A percentile compares a stretch with the other conserved stretches of the same genome.
Conservation (phyloP, 2,329 filamentous ascomycete genomes). For the Dothistroma septosporum region DNA sequence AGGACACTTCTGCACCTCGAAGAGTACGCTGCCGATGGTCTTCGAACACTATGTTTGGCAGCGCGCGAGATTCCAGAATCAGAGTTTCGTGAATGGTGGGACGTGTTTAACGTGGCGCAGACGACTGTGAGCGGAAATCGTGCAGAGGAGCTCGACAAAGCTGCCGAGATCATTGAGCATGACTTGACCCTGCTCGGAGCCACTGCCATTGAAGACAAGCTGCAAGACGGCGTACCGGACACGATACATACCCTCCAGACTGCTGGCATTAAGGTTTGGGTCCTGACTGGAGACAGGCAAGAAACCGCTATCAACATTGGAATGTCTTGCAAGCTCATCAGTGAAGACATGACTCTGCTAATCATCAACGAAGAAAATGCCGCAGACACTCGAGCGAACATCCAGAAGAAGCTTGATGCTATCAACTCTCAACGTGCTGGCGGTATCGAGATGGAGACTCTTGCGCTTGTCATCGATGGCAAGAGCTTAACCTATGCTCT, state of each 20-base stretch:
- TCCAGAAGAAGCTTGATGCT: constrained; percentile 89
- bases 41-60: constrained; percentile 89
- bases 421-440: constrained; percentile 77
- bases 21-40: constrained; percentile 93
- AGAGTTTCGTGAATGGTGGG: constrained; percentile 82
- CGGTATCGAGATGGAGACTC: constrained; percentile 73
- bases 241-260: constrained; percentile 96
- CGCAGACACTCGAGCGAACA: constrained; percentile 74
- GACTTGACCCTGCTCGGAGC: constrained; percentile 88
- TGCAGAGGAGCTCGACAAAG: constrained; percentile 93
- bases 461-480: constrained; percentile 92
- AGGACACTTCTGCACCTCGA: constrained; percentile 92
- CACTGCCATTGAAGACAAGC: constrained; percentile 92
- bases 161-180: constrained; percentile 89
- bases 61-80: constrained; percentile 89
- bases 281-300: constrained; percentile 92
- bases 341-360: constrained; percentile 96
- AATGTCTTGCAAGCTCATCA: constrained; percentile 98
- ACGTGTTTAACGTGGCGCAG: constrained; percentile 79
- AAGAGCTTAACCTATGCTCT: constrained; percentile 91
- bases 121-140: constrained; percentile 91
- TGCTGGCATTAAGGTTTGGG: constrained; percentile 98
- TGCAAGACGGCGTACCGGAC: constrained; percentile 96
- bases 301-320: constrained; percentile 99
- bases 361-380: constrained; percentile 91